Base-by-base conservation (phyloP, 441 rosid species). In the Mallotus repandus region DNA sequence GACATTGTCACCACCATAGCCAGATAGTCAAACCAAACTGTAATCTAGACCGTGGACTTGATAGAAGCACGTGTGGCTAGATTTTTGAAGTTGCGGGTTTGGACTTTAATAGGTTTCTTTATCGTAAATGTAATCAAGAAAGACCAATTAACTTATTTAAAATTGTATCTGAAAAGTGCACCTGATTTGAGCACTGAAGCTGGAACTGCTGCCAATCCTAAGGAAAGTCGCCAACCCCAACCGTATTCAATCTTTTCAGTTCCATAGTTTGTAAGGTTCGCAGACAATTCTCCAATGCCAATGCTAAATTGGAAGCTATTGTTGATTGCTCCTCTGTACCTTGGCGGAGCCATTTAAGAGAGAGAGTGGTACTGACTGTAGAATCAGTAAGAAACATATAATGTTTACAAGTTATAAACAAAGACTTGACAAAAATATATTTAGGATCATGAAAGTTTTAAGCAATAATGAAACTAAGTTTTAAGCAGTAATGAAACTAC, bases 311-410 rank as follows among this genome's bases (percentile, higher is more conserved):
- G 88, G 81, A 94, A 91, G 38, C 94, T 94, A 1, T 87, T 74
- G 83, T 83, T 90, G 86, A 94, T 84, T 16, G 94, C 87, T n/a
- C 98, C 98, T 29, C 94, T 92, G 86, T 89, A 86, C 70, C 81
- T 88, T 25, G 97, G 82, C 7, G 96, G 94, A 6, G 97, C 97
- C 85, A 90, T 86, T 76, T 93, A 92, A 0, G 94, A 86, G 38
- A 91, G 84, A 91, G 10, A 93, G 80, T 14, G 97, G 98, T 58
- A 76, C 77, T n/a, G 82, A 15, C 80, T 69, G 69, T 55, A 76
- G 4, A 10, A 1, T 18, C 29, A 67, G 46, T n/a, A 60, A 71
- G 7, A 54, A 59, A 5, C 29, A 35, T 10, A 10, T 38, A 13
- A 16, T 35, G 12, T 18, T 9, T 50, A 14, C 7, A 58, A 25